Conservation (phyloP, 2,329 filamentous ascomycete species). For the Hypoxylon sp. region DNA sequence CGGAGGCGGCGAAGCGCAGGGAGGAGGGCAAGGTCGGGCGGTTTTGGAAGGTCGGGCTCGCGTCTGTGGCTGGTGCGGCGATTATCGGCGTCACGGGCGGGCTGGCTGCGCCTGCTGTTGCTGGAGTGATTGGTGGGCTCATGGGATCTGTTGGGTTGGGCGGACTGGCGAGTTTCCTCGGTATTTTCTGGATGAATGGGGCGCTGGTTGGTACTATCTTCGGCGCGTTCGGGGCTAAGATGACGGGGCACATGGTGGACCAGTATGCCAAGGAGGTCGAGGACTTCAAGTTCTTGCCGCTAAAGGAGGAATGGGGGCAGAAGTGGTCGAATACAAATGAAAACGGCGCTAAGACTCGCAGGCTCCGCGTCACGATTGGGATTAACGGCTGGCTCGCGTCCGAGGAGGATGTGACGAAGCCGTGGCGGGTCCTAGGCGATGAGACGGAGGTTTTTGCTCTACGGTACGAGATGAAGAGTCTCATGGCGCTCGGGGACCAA, state of each 20-base stretch:
- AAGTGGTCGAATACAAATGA: slow-evolving; percentile 51
- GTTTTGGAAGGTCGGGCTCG: slow-evolving; percentile 92
- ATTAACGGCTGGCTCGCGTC: slow-evolving; percentile 88
- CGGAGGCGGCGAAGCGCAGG: slow-evolving; percentile 79
- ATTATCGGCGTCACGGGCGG: slow-evolving; percentile 94
- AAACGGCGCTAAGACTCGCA: slow-evolving; percentile 53
- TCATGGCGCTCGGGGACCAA: slow-evolving; percentile 82
- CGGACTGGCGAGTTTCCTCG: slow-evolving; percentile 87
- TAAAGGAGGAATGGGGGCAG: slow-evolving; percentile 65
- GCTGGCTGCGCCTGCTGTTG: slow-evolving; percentile 88
- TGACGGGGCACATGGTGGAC: slow-evolving; percentile 87
- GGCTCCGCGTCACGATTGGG: slow-evolving; percentile 85
- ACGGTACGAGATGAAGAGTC: slow-evolving; percentile 83
- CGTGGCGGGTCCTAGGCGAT: slow-evolving; percentile 81
- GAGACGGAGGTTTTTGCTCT: slow-evolving; percentile 87
- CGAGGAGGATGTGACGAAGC: slow-evolving; percentile 80
- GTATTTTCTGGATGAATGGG: slow-evolving; percentile 87
- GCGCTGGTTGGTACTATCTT: slow-evolving; percentile 90
- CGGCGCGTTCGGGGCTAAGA: slow-evolving; percentile 87
- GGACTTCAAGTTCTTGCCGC: slow-evolving; percentile 83
- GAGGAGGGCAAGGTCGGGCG: slow-evolving; percentile 78
- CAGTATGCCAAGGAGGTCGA: slow-evolving; percentile 89
- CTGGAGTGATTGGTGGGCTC: slow-evolving; percentile 85
- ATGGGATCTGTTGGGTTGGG: slow-evolving; percentile 90
- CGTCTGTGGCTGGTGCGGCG: slow-evolving; percentile 88